Evolutionary conservation across 1,284 basidiomycete genomes (phyloP), one percentile per base, ranked within the genome.

Genomic region (Malassezia arunalokei): DNA sequence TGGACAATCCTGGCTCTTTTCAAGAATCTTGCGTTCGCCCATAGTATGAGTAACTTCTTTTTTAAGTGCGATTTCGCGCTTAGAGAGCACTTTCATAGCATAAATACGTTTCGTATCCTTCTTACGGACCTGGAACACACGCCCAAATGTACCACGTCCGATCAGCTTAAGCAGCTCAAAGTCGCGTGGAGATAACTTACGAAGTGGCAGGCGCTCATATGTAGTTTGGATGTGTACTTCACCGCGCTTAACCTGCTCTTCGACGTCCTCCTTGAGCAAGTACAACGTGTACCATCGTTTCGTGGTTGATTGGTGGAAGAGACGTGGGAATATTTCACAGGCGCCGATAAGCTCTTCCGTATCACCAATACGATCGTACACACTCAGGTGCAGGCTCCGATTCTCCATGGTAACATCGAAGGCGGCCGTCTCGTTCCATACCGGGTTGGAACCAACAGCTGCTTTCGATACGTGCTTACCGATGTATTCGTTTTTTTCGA

Each of bases 1-100:
- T 0, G 94, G 94, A 30, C 85, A 91, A 63, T 94, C 88, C 43
- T 92, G 77, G 30, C 87, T 91, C 51, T 87, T 82, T 74, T 98
- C 91, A 20, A 98, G 81, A 69, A 99, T 98, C 78, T 96, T 95
- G 75, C 94, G 85, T 76, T 99, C 94, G 68, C 94, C 94, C 62
- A 99, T 96, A 12, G 92, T 99, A 75, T 99, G 94, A 6, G 90
- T 90, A 38, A 99, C 90, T 75, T 99, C 94, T 76, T 98, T 98
- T 79, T 96, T 98, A 42, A 88, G 87, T 52, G 96, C 83, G 66
- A 99, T 98, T 75, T 99, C 94, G 77, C 88, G 90, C 78, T 99
- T 99, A 35, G 87, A 91, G 32, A 99, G 80, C 44, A 98, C 87
- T 74, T 99, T 99, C 92, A 99, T 98, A 49, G 94, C 94, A 77